Percentiles rank a stretch among this genome's conserved stretches.
Conservation (phyloP, 495 filamentous ascomycete species). For the Aspergillus carlsbadensis region DNA sequence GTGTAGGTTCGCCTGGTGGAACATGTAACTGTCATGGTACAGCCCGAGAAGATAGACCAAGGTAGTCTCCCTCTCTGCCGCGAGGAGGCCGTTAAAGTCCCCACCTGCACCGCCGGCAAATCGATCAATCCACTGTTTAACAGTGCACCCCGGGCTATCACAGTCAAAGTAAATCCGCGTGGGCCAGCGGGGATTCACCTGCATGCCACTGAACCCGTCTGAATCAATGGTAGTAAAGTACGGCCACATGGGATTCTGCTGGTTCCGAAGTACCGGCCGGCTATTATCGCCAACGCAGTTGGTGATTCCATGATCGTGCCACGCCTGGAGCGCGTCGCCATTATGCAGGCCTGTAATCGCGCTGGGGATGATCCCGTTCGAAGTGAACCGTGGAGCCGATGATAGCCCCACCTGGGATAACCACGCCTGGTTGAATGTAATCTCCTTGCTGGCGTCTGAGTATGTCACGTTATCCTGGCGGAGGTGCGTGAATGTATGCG, state of each 20-base stretch:
- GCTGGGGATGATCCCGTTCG: conserved; percentile 58
- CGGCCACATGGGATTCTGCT: conserved; percentile 52
- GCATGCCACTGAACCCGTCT: conserved; percentile 57
- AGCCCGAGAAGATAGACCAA: conserved; percentile 56
- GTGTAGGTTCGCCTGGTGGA: conserved; percentile 60
- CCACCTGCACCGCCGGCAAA: conserved; percentile 51
- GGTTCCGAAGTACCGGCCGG: conserved; percentile 49
- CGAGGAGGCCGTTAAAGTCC: conserved; percentile 48
- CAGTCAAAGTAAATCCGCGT: conserved; percentile 68
- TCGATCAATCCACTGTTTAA: conserved; percentile 60
- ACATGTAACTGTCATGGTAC: conserved; percentile 50
- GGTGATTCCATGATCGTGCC: conserved; percentile 56
- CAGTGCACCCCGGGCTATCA: conserved; percentile 52
- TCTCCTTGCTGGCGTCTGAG: conserved; percentile 54
- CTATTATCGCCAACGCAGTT: conserved; percentile 67
- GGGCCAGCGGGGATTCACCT: conserved; percentile 61
- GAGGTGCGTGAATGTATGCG: conserved; percentile 64
- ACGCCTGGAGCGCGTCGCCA: conserved; percentile 59
- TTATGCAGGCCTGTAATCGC: conserved; percentile 67
- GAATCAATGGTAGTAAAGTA: conserved; percentile 47
- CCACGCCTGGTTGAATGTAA: conserved; percentile 61
- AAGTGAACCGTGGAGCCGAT: conserved; percentile 40
- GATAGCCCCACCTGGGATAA: conserved; percentile 50
- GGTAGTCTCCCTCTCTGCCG: conserved; percentile 50
- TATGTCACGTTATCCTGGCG: conserved; percentile 62